Base-by-base conservation (phyloP, 345 rosid genomes). In the Cardamine occulta region DNA sequence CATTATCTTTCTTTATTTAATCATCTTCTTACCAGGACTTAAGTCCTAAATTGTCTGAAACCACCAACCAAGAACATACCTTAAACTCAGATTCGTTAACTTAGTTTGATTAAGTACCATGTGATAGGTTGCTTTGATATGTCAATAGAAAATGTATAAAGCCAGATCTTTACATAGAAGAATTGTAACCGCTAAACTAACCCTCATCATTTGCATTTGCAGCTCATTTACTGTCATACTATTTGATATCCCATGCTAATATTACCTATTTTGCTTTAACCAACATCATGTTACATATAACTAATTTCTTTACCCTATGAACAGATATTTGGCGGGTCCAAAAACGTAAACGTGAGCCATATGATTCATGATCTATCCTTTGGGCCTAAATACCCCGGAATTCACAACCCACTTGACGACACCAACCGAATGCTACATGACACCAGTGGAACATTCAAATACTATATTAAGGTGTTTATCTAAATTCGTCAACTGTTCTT, bases 371-470 rank as follows among this genome's bases (percentile, higher is more conserved):
- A 91, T 80, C 74, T 96, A 75, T 87, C 99, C 61, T 96, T 96
- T 79, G 98, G 99, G 62, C 98, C 97, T 5, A 85, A 93, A 67
- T 96, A 91, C 80, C 99, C 96, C 2, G 98, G 99, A 71, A 67
- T 91, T 77, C 98, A 91, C 86, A 96, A 96, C 74, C 99, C 98
- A 34, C 91, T 96, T 63, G 98, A 96, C 78, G 98, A 77, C 60
- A 96, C 96, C 2, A 72, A 8, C 21, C 83, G 98, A 67, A 80
- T 85, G 69, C 84, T 93, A 75, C 97, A 79, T 59, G 85, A 82
- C 12, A 66, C 91, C 51, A 96, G 95, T 76, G 98, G 99, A 82
- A 87, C 89, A 66, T 96, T 96, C 88, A 93, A 96, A 74, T 93
- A 96, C 78, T 96, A 87, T 81, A 91, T 96, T 52, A 96, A 96